Evolutionary conservation across 129 eudicot genomes (phyloP).

Genomic region (Tagetes patula): DNA sequence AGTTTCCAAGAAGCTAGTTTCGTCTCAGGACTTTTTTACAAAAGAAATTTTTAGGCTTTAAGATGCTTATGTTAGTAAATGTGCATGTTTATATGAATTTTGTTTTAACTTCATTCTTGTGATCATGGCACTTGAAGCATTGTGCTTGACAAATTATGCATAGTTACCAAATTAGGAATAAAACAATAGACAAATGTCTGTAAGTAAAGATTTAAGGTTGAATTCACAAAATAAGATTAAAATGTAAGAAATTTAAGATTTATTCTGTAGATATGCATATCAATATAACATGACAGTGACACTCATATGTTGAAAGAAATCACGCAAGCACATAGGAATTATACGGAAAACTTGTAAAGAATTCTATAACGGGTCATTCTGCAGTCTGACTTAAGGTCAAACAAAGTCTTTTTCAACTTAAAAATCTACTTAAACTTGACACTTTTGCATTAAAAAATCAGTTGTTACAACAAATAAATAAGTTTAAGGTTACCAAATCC

Average conservation of each 20-base stretch:
- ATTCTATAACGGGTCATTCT: not conserved
- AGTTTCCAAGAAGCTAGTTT: constrained; percentile 5
- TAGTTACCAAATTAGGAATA: not conserved
- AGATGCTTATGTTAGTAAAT: not conserved
- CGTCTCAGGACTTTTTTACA: not conserved
- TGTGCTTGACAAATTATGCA: not conserved
- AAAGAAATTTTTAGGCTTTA: constrained; percentile 14
- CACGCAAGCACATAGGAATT: not conserved
- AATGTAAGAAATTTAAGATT: not conserved
- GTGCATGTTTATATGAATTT: not conserved
- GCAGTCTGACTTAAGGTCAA: constrained; percentile 23
- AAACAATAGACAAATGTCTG: not conserved
- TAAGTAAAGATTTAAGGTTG: not conserved
- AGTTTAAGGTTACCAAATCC: not conserved
- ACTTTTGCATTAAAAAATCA: not conserved
- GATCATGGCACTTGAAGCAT: constrained; percentile 8
- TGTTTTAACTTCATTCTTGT: not conserved
- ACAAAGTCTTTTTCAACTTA: not conserved
- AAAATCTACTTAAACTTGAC: not conserved
- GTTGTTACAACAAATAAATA: not conserved
- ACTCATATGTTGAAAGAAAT: not conserved
- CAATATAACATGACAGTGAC: not conserved
- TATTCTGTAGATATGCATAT: not conserved
- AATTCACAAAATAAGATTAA: not conserved
- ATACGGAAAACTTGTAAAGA: not conserved